A percentile compares a stretch with the other conserved stretches of the same genome.
These are phyloP conservation scores for Russula dissimulans DNA, from an alignment of 768 basidiomycete species.

Conservation along the genomic window DNA sequence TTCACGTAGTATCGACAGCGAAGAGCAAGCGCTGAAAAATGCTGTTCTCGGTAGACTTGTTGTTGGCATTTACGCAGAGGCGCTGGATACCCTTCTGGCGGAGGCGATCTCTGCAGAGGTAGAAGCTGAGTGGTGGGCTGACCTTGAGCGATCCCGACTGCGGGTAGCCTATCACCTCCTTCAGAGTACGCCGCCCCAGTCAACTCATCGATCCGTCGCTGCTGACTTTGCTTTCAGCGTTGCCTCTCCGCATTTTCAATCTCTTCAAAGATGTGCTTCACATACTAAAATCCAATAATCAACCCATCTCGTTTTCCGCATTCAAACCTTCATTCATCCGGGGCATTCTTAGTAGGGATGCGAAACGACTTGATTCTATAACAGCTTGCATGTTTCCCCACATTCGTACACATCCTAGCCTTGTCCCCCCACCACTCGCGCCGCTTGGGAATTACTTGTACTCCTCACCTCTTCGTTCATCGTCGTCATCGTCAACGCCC, in stretches of 20 bases:
- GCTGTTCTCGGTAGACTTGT: conserved; percentile 43
- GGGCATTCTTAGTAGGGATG: neutral
- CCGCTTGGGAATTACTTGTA: conserved; percentile 1
- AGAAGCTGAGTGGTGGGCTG: conserved; percentile 82
- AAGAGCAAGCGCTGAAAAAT: conserved; percentile 32
- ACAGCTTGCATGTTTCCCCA: conserved; percentile 14
- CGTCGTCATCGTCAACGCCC: conserved; percentile 20
- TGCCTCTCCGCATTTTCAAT: conserved; percentile 15
- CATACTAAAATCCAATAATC: conserved; percentile 6
- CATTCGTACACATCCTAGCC: conserved; percentile 20
- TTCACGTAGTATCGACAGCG: conserved; percentile 13
- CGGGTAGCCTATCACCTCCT: conserved; percentile 58
- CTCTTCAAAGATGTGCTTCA: conserved; percentile 20
- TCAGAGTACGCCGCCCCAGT: conserved; percentile 50
- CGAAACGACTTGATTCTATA: conserved; percentile 2
- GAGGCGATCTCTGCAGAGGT: conserved; percentile 63
- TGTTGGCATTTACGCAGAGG: conserved; percentile 52
- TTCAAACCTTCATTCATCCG: conserved; percentile 11
- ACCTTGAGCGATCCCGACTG: conserved; percentile 49
- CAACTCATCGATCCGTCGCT: neutral
- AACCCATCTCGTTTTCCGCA: conserved; percentile 5
- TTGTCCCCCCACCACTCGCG: conserved; percentile 9
- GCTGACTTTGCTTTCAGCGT: neutral
- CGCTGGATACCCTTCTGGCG: conserved; percentile 51
- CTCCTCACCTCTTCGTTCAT: conserved; percentile 12